Evolutionary conservation across 2,329 filamentous ascomycete species (phyloP).

Genomic region (Mycosphaerella sp.): DNA sequence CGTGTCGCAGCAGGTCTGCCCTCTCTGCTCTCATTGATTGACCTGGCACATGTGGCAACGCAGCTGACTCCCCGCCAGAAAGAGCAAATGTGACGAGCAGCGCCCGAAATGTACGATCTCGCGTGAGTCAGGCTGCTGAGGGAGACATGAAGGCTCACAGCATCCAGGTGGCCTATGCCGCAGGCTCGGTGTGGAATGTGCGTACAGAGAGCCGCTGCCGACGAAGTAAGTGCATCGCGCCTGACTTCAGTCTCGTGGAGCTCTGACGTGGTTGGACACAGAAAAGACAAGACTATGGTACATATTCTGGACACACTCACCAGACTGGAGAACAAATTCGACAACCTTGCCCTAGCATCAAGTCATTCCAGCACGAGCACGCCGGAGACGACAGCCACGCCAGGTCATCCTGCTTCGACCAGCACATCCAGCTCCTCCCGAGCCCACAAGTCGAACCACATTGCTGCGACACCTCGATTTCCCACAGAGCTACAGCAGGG

Average conservation of each 20-base stretch:
- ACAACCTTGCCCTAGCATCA: constrained; percentile 34
- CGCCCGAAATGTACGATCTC: constrained; percentile 49
- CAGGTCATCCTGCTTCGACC: constrained; percentile 7
- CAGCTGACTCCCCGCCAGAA: constrained; percentile 37
- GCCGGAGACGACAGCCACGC: constrained; percentile 16
- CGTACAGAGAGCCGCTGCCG: constrained; percentile 55
- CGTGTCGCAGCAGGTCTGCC: constrained; percentile 42
- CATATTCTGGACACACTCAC: constrained; percentile 55
- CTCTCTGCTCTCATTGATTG: not conserved
- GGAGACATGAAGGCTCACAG: constrained; percentile 4
- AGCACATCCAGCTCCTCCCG: constrained; percentile 15
- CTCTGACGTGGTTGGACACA: constrained; percentile 27
- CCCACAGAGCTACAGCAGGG: constrained; percentile 22
- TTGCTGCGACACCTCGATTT: constrained; percentile 10
- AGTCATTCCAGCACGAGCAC: constrained; percentile 14
- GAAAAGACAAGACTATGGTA: constrained; percentile 58
- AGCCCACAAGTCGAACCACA: constrained; percentile 5
- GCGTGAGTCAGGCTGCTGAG: not conserved
- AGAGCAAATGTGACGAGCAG: constrained; percentile 60
- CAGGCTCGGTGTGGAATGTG: constrained; percentile 53
- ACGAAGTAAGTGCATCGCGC: constrained; percentile 47
- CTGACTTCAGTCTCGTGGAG: no score
- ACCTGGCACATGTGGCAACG: no score
- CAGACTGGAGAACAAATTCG: constrained; percentile 52
- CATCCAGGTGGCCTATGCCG: constrained; percentile 46